Base-by-base conservation (phyloP, 179 eudicot genomes). In the Beta corolliflora region DNA sequence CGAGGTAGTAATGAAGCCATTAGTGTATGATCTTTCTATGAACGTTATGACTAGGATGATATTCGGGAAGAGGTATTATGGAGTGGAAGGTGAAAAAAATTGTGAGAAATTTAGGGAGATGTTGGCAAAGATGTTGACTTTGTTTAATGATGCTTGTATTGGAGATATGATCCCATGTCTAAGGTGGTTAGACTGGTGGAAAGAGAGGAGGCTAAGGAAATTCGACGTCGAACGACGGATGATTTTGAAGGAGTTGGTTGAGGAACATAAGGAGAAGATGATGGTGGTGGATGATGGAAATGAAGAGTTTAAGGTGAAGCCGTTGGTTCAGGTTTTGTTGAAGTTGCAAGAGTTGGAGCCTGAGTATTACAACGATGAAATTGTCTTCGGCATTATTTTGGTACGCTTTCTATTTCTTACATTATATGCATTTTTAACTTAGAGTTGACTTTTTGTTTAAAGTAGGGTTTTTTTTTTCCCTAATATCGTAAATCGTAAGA, bases 101-200 rank as follows among this genome's bases (percentile, higher is more conserved):
- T 52, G 19, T 19, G 63, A 83, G 75, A 73, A 54, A n/a, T 83
- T 83, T 68, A 79, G 75, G 31, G 82, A 67, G 16, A 36, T 79
- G 46, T 23, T 83, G 23, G 53, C 19, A 45, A 80, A 66, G 73
- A 72, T 81, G 7, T 45, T 79, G 15, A 54, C 6, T 16, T 31
- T 78, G 41, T 78, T 83, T 54, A 79, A 73, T 53, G 82, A 83
- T 55, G 25, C 76, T 5, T 83, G 81, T 29, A 79, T 78, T 1
- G 82, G 85, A 5, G 85, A 83, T 46, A 64, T 83, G 82, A 46
- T 83, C 25, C 79, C 82, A 16, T 83, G 70, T 46, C 21, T 83
- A 2, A 56, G 81, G 82, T 83, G 85, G 85, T 66, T 83, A 18
- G 85, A 83, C 21, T 48, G 78, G 85, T 44, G 58, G 75, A 83